Evolutionary conservation across 2,329 filamentous ascomycete species (phyloP), one percentile per base, ranked within the genome.

Genomic region (Microascus cirrosus): DNA sequence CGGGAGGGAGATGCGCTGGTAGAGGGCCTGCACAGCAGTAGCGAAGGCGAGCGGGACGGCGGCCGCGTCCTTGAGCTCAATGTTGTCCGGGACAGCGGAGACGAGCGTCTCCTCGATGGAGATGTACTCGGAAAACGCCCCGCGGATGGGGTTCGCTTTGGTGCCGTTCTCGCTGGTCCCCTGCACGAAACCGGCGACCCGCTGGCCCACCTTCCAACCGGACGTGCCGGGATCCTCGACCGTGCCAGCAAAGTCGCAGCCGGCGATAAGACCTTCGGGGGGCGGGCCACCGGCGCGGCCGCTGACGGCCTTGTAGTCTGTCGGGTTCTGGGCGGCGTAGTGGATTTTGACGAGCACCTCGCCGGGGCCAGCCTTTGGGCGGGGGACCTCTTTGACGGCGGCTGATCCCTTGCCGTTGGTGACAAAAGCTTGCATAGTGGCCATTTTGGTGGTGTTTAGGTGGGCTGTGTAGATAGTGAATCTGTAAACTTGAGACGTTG

Each of bases 11-110:
- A 81, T 68, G 5, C 65, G 64, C 59, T 77, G 73, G 66, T 78
- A 80, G 5, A 81, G 68, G 0, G 71, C 73, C 68, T 78, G 75
- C 32, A 68, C 74, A 22, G 77, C 72, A 0, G 77, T 79, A 15
- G 64, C 67, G 22, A 74, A 60, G 1, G 70, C 72, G 0, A 77
- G 65, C 4, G 72, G 73, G 0, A 76, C 55, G 2, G 71, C 74
- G 0, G 77, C 70, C 0, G 75, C 78, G 58, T 81, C 70, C 59
- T 74, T 74, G 59, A 76, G 70, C 59, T 65, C 74, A n/a, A 80
- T 34, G 39, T 68, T 68, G 22, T 74, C 71, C 1, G 78, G 78
- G 15, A 76, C 71, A 60, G 72, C 73, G 58, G 77, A 68, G 55
- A 72, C 70, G 1, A 76, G 18, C 54, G 74, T 71, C 0, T 68